Percentiles rank a stretch among this genome's conserved stretches.
These are phyloP conservation scores for Phytophthora constricta DNA, from an alignment of 352 stramenopile genomes.

Conservation along the genomic window DNA sequence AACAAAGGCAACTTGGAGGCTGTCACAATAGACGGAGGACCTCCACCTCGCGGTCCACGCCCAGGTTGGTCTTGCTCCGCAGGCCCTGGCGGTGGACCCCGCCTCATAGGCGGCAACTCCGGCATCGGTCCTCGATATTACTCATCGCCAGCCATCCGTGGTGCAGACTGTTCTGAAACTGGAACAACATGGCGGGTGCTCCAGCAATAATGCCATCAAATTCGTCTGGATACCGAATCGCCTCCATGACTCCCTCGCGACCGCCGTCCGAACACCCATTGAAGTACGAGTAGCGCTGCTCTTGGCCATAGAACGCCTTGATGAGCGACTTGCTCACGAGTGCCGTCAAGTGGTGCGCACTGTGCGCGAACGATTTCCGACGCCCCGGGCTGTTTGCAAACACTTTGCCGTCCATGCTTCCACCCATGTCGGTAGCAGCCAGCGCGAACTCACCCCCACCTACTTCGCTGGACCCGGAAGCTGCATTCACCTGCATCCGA, in stretches of 20 bases:
- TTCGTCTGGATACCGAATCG: slow-evolving; percentile 41
- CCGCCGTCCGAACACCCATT: slow-evolving; percentile 48
- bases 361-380: slow-evolving; percentile 42
- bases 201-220: slow-evolving; percentile 47
- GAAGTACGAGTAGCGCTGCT: slow-evolving; percentile 46
- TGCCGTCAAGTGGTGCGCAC: slow-evolving; percentile 40
- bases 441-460: slow-evolving; percentile 36
- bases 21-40: slow-evolving; percentile 24
- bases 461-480: slow-evolving; percentile 27
- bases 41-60: slow-evolving; percentile 1
- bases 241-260: slow-evolving; percentile 48
- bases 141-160: slow-evolving; percentile 42
- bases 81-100: slow-evolving; percentile 17
- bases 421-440: slow-evolving; percentile 44
- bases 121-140: slow-evolving; percentile 36
- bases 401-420: slow-evolving; percentile 34
- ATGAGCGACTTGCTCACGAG: slow-evolving; percentile 47
- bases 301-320: slow-evolving; percentile 42
- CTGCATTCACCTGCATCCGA: slow-evolving; percentile 30
- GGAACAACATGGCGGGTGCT: slow-evolving; percentile 44
- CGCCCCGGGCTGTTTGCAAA: slow-evolving; percentile 33
- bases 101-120: slow-evolving; percentile 25
- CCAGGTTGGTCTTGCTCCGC: slow-evolving; percentile 6
- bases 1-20: slow-evolving; percentile 31
- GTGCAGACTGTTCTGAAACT: slow-evolving; percentile 48